Evolutionary conservation across 129 eudicot species (phyloP), one percentile per base, ranked within the genome.

Genomic region (Gnaphalium uliginosum): DNA sequence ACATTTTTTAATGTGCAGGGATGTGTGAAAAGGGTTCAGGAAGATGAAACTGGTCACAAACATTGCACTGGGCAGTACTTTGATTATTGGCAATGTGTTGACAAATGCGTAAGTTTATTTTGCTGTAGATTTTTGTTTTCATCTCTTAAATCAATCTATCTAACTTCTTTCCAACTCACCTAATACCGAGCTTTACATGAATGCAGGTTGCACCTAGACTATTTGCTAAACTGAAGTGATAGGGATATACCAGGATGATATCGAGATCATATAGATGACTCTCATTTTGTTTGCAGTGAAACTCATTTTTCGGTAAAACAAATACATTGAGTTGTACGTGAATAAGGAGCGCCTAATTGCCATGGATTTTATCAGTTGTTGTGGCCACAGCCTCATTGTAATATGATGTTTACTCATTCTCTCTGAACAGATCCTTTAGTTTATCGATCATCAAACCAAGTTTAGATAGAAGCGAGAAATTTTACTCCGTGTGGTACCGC

Each of bases 51-150:
- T 15, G 98, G 98, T 78, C 89, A 82, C 80, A 89, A 89, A 81
- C 98, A 92, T 79, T 92, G 98, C 82, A 89, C 98, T 8, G 98
- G 98, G 72, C 96, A 92, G 68, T 89, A 85, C 79, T 92, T 92
- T 66, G 98, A 92, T 86, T 92, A 87, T 59, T 92, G 93, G 93
- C 89, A 82, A 5, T 92, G 98, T 62, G 88, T 92, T 9, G 96
- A 89, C 84, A 86, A 82, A 87, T 89, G 96, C 58, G 98, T 92
- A 87, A 80, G 98, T 43, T 24, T 64, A 39, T 10, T 33, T 19
- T 35, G 29, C 60, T 66, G 46, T 33, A 46, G 30, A 22, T 51
- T 72, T 17, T 11, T 13, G 24, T n/a, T 21, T 8, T 23, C 4
- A 14, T 27, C 8, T 6, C 23, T 24, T 0, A 2, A 58, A 30